Conservation (phyloP, 176 grass and related monocot species). For the Eleusine coracana region DNA sequence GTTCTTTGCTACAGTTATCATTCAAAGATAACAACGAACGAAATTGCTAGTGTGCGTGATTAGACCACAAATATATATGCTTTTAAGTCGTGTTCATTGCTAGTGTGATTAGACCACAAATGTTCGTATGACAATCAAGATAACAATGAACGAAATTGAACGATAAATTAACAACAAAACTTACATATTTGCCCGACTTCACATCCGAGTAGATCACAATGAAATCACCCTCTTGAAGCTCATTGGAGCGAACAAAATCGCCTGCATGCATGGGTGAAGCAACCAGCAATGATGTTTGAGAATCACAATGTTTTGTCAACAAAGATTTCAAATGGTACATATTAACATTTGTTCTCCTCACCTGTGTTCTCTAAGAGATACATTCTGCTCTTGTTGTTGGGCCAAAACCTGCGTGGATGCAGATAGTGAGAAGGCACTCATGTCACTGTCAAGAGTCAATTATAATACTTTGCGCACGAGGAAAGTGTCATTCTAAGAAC, state of each 20-base stretch:
- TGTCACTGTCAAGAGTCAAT: not conserved
- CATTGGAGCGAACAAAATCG: slow-evolving; percentile 78
- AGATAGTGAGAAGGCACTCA: not conserved
- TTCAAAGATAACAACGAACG: too few relatives aligned
- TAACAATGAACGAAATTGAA: not conserved
- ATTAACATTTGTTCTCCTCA: slow-evolving; percentile 1
- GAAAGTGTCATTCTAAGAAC: not conserved
- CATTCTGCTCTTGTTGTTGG: slow-evolving; percentile 99
- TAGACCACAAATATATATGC: too few relatives aligned
- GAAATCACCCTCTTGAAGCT: slow-evolving; percentile 88
- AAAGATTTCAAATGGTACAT: not conserved
- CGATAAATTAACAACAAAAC: not conserved
- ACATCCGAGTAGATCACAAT: slow-evolving; percentile 84
- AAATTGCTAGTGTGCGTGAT: too few relatives aligned
- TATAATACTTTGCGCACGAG: not conserved
- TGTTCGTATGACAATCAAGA: not conserved
- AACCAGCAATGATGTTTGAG: not conserved
- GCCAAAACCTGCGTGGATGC: slow-evolving; percentile 75
- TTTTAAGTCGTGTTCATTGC: not conserved
- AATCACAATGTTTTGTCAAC: not conserved
- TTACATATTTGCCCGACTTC: slow-evolving; percentile 94
- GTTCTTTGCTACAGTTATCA: too few relatives aligned
- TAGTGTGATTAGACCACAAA: not conserved
- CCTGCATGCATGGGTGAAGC: slow-evolving; percentile 44
- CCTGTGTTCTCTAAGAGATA: slow-evolving; percentile 95